Percentiles rank a stretch among this genome's conserved stretches.
Evolutionary conservation across 345 rosid species (phyloP).

Genomic region (Pistacia integerrima): DNA sequence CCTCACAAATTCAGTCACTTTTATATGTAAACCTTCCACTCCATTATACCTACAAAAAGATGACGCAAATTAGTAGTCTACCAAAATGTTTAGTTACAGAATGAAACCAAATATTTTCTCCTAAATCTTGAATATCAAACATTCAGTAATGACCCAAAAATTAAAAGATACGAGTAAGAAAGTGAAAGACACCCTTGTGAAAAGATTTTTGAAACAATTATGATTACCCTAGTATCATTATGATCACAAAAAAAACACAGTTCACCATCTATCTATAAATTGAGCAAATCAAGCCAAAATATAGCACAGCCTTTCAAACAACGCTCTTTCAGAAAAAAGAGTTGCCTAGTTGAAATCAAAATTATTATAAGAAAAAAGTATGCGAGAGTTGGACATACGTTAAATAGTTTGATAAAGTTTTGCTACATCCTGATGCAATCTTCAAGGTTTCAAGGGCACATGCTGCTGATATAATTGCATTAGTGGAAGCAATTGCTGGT

Average conservation of each 20-base stretch:
- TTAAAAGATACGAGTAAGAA: not conserved
- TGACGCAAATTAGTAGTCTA: not conserved
- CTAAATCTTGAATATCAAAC: not conserved
- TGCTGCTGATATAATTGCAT: slow-evolving; percentile 91
- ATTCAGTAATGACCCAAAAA: not conserved
- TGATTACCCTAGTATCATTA: not conserved
- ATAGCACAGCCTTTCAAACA: not conserved
- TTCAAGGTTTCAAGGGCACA: slow-evolving; percentile 95
- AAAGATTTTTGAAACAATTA: too few species aligned
- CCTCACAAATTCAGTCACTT: slow-evolving; percentile 81
- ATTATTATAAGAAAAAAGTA: slow-evolving; percentile 1
- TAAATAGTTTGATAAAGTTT: slow-evolving; percentile 80
- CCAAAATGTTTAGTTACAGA: not conserved
- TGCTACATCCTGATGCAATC: slow-evolving; percentile 96
- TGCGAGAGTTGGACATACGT: slow-evolving; percentile 49
- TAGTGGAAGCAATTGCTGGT: slow-evolving; percentile 99
- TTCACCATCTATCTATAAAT: not conserved
- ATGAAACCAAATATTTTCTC: not conserved
- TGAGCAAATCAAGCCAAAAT: not conserved
- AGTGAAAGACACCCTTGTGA: not conserved
- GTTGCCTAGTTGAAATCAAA: not conserved
- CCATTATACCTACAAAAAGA: slow-evolving; percentile 72
- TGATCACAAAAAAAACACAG: not conserved
- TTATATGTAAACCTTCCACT: slow-evolving; percentile 80
- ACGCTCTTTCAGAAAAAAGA: not conserved